Conservation (phyloP, 1,139 yeast species). For the Arxiozyma heterogenica region DNA sequence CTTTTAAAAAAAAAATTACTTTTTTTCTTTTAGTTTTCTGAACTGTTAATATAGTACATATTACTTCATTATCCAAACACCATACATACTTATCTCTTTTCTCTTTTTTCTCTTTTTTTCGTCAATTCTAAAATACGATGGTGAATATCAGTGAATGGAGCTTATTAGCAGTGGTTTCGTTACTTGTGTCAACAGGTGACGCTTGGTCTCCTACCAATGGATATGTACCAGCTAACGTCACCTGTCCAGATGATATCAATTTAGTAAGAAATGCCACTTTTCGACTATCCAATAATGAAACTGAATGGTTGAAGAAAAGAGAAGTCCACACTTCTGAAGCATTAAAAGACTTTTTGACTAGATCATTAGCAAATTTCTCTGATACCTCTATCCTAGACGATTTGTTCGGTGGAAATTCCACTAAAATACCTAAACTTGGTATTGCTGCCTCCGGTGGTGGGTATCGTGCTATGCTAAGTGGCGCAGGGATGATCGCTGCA, state of each 20-base stretch:
- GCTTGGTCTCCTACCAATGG: constrained; percentile 46
- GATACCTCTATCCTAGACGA: constrained; percentile 34
- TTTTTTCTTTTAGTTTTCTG: too few species aligned
- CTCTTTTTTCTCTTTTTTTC: too few species aligned
- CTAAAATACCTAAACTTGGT: constrained; percentile 40
- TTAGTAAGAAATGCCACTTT: constrained; percentile 34
- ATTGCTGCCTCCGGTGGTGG: constrained; percentile 89
- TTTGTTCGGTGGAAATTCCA: constrained; percentile 33
- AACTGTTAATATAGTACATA: too few species aligned
- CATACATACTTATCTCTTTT: too few species aligned
- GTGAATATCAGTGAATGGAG: neutral
- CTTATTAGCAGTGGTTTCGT: neutral
- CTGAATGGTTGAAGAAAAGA: constrained; percentile 36
- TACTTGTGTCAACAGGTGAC: neutral
- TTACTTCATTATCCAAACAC: too few species aligned
- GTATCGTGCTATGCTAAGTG: constrained; percentile 78
- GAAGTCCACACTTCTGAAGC: constrained; percentile 45
- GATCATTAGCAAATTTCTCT: constrained; percentile 52
- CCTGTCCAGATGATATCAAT: constrained; percentile 40
- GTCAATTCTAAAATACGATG: neutral
- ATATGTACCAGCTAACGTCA: constrained; percentile 55
- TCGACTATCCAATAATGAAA: constrained; percentile 8
- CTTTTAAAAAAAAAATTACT: too few species aligned
- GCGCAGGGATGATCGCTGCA: constrained; percentile 83
- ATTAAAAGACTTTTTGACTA: constrained; percentile 45